A percentile compares a stretch with the other conserved stretches of the same genome.
phyloP scores from a whole-genome alignment of 2,329 filamentous ascomycete genomes.

The Epichloe scottii region DNA sequence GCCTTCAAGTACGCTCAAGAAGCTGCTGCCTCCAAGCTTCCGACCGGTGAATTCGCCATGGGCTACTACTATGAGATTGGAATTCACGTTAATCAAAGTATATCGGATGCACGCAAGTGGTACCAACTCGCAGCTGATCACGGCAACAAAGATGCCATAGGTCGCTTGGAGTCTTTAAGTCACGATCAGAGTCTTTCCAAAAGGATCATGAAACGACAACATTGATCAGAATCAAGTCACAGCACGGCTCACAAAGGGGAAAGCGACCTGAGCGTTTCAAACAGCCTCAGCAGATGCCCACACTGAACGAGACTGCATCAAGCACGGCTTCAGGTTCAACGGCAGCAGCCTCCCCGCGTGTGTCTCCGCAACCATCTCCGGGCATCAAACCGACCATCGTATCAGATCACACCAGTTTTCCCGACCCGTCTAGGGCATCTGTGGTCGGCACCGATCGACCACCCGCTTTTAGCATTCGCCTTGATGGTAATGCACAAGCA shows the following conservation, averaged over 20 bases:
- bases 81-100: constrained; percentile 74
- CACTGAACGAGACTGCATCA: constrained; percentile 30
- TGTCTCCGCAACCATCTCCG: constrained; percentile 31
- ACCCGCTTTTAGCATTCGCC: constrained; percentile 39
- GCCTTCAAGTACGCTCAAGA: constrained; percentile 85
- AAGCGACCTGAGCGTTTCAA: constrained; percentile 48
- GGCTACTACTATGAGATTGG: constrained; percentile 97
- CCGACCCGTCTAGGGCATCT: constrained; percentile 32
- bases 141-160: constrained; percentile 79
- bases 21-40: constrained; percentile 67
- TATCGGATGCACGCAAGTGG: constrained; percentile 75
- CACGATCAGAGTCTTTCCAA: constrained; percentile 76
- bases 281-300: constrained; percentile 35
- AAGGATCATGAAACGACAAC: constrained; percentile 88
- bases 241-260: constrained; percentile 57
- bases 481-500: constrained; percentile 22
- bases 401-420: constrained; percentile 29
- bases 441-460: constrained; percentile 25
- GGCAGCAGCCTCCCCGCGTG: constrained; percentile 18
- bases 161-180: constrained; percentile 71
- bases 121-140: constrained; percentile 81
- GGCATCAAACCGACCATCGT: constrained; percentile 24
- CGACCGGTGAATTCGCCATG: constrained; percentile 90
- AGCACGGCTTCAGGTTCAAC: constrained; percentile 13
- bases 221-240: constrained; percentile 73